These are phyloP conservation scores for Sequoia sempervirens DNA, from an alignment of 75 land plant genomes.

Conservation along the genomic window DNA sequence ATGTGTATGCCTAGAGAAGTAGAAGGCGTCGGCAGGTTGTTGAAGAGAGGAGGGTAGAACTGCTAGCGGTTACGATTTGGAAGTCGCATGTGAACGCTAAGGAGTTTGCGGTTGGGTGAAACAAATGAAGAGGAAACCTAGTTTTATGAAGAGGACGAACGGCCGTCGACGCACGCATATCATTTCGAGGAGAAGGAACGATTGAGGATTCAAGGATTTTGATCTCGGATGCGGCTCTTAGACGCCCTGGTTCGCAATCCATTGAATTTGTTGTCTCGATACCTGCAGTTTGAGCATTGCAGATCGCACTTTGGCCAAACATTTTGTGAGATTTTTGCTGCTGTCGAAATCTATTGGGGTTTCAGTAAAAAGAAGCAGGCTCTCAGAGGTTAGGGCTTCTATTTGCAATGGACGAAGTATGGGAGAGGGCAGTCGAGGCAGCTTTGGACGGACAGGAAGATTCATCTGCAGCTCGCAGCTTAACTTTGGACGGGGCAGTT, in stretches of 20 bases:
- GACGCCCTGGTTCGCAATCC: not conserved
- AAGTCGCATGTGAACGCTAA: not conserved
- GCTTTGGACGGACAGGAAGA: slow-evolving; percentile 57
- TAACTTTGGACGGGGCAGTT: slow-evolving; percentile 81
- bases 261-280: not conserved
- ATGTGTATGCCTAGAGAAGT: not conserved
- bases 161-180: not conserved
- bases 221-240: not conserved
- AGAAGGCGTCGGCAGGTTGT: not conserved
- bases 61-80: not conserved
- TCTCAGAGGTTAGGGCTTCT: not conserved
- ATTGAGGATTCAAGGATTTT: not conserved
- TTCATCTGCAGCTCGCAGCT: slow-evolving; percentile 22
- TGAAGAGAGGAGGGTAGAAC: not conserved
- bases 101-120: not conserved
- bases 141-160: not conserved
- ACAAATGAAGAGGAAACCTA: not conserved
- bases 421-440: slow-evolving; percentile 82
- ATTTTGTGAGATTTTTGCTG: not conserved
- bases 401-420: slow-evolving; percentile 73
- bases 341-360: not conserved
- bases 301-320: not conserved
- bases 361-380: not conserved
- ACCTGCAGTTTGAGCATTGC: not conserved
- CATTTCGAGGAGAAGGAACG: not conserved